Evolutionary conservation across 768 basidiomycete species (phyloP), one percentile per base, ranked within the genome.

Genomic region (Calocera cornea): DNA sequence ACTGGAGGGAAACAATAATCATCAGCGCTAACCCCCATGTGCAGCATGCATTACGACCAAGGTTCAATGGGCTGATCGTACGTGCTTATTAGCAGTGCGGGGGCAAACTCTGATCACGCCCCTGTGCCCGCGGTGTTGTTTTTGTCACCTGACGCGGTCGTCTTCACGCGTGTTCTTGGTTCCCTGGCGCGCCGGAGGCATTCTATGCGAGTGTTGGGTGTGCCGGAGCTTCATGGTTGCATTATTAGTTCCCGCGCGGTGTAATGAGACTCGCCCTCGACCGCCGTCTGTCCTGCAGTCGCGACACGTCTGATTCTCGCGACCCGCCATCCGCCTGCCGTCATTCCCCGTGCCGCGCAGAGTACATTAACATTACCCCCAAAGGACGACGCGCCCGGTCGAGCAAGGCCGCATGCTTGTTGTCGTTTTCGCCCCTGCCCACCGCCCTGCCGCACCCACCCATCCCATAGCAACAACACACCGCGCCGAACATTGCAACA

Each of bases 381-480:
- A 7, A 14, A 5, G 44, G 44, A 38, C 36, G 44, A n/a, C n/a
- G 44, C 19, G 19, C 19, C 44, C 44, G 24, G 3, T 7, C 16
- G n/a, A n/a, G n/a, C n/a, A 10, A 50, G 22, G 24, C 14, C 54
- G 54, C 14, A 60, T 60, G 54, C 54, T 60, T 60, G 54, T 60
- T 60, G 14, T 60, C 54, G 54, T 60, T 8, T 27, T 27, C 10
- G 14, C 54, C 14, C 31, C 54, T 60, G 27, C 54, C 24, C 54
- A 10, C 19, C 24, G n/a, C n/a, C n/a, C n/a, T n/a, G n/a, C n/a
- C n/a, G n/a, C 24, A 16, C 19, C 54, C 54, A 27, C 31, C 54
- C 19, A 47, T 47, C 44, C 8, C 54, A 60, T 60, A 60, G 54
- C 54, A 60, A 60, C 54, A 60, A 60, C 54, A 38, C 36, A 38